Base-by-base conservation (phyloP, 441 rosid species). In the Corymbia citriodora region DNA sequence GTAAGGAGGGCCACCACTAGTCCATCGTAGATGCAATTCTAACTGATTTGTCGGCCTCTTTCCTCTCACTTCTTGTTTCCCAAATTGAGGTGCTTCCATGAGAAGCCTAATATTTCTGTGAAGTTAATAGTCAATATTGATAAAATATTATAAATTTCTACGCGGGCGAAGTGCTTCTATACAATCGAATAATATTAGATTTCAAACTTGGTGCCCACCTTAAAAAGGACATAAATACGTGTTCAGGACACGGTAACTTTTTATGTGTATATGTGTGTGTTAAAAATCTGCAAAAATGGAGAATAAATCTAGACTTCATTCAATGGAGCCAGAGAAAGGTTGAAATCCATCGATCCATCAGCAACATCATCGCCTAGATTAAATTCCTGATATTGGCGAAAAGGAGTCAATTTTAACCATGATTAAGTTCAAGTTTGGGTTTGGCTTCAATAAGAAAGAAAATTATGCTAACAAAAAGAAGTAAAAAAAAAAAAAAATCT, bases 401-500 rank as follows among this genome's bases (percentile, higher is more conserved):
- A 68, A 2, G 17, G 15, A 31, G 74, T 68, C 2, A 21, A 68
- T 55, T 57, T 68, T 31, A 31, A 31, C 40, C 40, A 8, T 65
- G 17, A n/a, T 2, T 2, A n/a, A 65, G 10, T n/a, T 65, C 31
- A 8, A 9, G 36, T 13, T 7, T 65, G 36, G 36, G 72, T 36
- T n/a, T n/a, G 36, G 72, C 10, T n/a, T 8, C n/a, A 14, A n/a
- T 2, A 65, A 15, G 40, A 31, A 15, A 65, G 1, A 65, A 65
- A 14, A 65, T 3, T 29, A n/a, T 65, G 6, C 72, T 14, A 8
- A 65, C 3, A 16, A 11, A 61, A 11, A 9, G 8, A 5, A 61
- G 0, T 0, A 8, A 19, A 55, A 3, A 55, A 0, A 1, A n/a
- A 16, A 65, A 15, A 65, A n/a, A 10, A 21, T 2, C 10, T 8